Evolutionary conservation across 257 asterid genomes (phyloP).

Genomic region (Apocynum venetum): DNA sequence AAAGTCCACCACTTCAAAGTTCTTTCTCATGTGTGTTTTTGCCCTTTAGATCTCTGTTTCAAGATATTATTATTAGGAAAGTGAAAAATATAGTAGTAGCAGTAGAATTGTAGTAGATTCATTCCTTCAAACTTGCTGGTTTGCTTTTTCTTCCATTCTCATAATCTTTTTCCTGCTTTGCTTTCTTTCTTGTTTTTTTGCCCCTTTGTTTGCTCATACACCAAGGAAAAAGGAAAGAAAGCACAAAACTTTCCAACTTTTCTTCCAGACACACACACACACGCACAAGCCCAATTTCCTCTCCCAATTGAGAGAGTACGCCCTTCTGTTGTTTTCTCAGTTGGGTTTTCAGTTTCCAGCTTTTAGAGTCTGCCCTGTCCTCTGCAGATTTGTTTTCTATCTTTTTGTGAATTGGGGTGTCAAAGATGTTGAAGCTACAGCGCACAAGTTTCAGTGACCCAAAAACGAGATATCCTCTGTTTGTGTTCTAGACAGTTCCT

Average conservation of each 20-base stretch:
- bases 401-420: slow-evolving; percentile 19
- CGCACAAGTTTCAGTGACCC: neutral
- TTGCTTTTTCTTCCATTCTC: slow-evolving; percentile 29
- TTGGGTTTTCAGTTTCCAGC: slow-evolving; percentile 35
- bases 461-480: neutral
- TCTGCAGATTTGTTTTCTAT: slow-evolving; percentile 20
- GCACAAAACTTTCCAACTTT: slow-evolving; percentile 43
- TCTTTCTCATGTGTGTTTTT: slow-evolving; percentile 22
- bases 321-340: slow-evolving; percentile 21
- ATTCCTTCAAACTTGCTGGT: slow-evolving; percentile 39
- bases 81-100: neutral
- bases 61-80: neutral
- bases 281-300: slow-evolving; percentile 26
- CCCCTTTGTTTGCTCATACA: slow-evolving; percentile 21
- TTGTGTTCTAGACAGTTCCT: slow-evolving; percentile 12
- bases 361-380: slow-evolving; percentile 38
- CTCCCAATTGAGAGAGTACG: slow-evolving; percentile 31
- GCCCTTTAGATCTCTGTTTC: slow-evolving; percentile 29
- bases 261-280: neutral
- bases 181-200: slow-evolving; percentile 18
- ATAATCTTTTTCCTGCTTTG: slow-evolving; percentile 28
- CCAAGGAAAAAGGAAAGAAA: slow-evolving; percentile 41
- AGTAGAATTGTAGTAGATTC: slow-evolving; percentile 28
- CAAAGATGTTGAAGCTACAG: slow-evolving; percentile 15
- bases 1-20: slow-evolving; percentile 47